Base-by-base conservation (phyloP, 129 eudicot genomes). In the Pseudognaphalium luteoalbum region DNA sequence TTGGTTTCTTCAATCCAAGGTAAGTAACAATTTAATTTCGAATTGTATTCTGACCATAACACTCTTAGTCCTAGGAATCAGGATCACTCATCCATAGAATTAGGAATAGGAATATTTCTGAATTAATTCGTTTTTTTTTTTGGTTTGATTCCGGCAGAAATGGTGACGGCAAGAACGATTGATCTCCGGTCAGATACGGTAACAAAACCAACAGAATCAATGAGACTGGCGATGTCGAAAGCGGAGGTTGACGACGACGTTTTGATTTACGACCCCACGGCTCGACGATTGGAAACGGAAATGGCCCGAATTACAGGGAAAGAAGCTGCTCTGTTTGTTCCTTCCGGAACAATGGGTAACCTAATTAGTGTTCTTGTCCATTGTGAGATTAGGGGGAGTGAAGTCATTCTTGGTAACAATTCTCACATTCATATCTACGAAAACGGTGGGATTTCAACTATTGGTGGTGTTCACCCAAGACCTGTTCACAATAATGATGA, bases 261-360 rank as follows among this genome's bases (percentile, higher is more conserved):
- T 44, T 75, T 94, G 71, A 74, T 84, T 58, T 42, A 72, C 71
- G 99, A 94, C 80, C 99, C 99, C 15, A 91, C 99, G 14, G 99
- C 96, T 20, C 81, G 81, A 21, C 86, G 85, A 33, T 90, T 94
- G 9, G 99, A 94, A 62, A 76, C 63, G 1, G 93, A 94, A 85
- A 84, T 94, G 90, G 94, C 94, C 0, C 93, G 80, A 73, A 89
- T 94, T 22, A 83, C 86, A 57, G 96, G 99, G 65, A 94, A 94
- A 68, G 97, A 94, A 80, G 97, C 92, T 0, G 97, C 83, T 1
- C 80, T 94, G 20, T 94, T 94, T 81, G 99, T 94, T 50, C 99
- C 99, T 51, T 94, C 99, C 1, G 99, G 99, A 47, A 94, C 99
- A 29, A 94, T 94, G 99, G 99, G 97, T 62, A 94, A 94, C 81